Conservation (phyloP, 73 alveolate species). For the Paramecium octaurelia region DNA sequence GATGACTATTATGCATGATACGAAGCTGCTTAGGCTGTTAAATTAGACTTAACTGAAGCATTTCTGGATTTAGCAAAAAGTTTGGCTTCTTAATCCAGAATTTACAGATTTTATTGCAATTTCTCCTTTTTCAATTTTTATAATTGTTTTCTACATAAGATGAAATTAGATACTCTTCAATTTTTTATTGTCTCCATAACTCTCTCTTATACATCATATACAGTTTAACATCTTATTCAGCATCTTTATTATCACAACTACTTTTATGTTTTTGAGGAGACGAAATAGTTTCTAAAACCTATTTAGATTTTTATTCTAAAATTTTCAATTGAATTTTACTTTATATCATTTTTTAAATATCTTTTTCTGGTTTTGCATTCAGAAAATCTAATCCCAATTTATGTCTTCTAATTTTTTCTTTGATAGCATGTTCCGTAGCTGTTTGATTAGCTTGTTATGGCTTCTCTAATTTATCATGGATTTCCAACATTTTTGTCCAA, state of each 20-base stretch:
- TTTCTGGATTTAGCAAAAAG: constrained; percentile 24
- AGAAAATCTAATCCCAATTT: constrained; percentile 19
- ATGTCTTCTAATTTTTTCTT: constrained; percentile 20
- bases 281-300: neutral
- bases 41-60: constrained; percentile 28
- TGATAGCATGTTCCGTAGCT: neutral
- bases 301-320: constrained; percentile 1
- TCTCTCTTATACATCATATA: constrained; percentile 44
- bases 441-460: neutral
- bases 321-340: neutral
- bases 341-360: constrained; percentile 5
- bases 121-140: neutral
- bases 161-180: constrained; percentile 1
- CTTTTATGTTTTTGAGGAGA: neutral
- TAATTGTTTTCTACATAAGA: neutral
- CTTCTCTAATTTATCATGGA: constrained; percentile 12
- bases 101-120: neutral
- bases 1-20: neutral
- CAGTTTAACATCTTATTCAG: neutral
- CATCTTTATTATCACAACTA: neutral
- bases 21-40: neutral
- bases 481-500: constrained; percentile 30
- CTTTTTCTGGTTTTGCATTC: neutral
- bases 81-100: neutral
- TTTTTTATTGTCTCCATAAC: neutral